phyloP scores from a whole-genome alignment of 805 yeast species.

The Hanseniaspora occidentalis region DNA sequence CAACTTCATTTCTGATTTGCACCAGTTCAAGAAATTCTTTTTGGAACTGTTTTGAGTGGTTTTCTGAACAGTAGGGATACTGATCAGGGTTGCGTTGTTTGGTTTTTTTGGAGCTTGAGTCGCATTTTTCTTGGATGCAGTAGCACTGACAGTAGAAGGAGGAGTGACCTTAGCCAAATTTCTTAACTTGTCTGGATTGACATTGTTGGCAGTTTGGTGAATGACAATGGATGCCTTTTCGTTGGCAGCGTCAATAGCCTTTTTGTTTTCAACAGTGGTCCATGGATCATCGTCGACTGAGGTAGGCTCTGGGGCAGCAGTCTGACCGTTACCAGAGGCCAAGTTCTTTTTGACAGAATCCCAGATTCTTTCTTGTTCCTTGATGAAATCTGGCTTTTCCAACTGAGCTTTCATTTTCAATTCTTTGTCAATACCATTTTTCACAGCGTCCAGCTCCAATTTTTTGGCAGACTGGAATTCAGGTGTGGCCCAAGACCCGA shows the following conservation, averaged over 20 bases:
- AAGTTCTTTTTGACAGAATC: constrained; percentile 56
- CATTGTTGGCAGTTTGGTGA: constrained; percentile 10
- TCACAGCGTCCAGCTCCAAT: neutral
- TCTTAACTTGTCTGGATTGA: constrained; percentile 25
- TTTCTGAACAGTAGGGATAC: constrained; percentile 18
- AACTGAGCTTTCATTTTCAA: constrained; percentile 7
- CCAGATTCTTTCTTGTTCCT: constrained; percentile 23
- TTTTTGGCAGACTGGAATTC: neutral
- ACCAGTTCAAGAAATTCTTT: constrained; percentile 62
- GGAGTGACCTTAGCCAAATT: constrained; percentile 17
- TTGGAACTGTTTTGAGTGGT: constrained; percentile 28
- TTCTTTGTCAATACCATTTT: neutral
- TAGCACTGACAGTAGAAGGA: neutral
- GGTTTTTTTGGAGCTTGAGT: too few species aligned
- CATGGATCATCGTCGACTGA: constrained; percentile 12
- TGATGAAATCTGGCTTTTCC: constrained; percentile 17
- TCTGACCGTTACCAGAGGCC: too few species aligned
- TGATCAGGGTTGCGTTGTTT: constrained; percentile 20
- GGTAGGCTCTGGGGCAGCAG: constrained; percentile 36
- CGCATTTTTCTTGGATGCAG: too few species aligned
- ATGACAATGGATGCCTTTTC: constrained; percentile 13
- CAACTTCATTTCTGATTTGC: constrained; percentile 52
- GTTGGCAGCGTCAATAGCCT: constrained; percentile 15
- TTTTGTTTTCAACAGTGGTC: constrained; percentile 21
- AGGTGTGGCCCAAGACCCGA: neutral